Conservation (phyloP, 2,329 filamentous ascomycete species). For the Hymenoscyphus fraxineus region DNA sequence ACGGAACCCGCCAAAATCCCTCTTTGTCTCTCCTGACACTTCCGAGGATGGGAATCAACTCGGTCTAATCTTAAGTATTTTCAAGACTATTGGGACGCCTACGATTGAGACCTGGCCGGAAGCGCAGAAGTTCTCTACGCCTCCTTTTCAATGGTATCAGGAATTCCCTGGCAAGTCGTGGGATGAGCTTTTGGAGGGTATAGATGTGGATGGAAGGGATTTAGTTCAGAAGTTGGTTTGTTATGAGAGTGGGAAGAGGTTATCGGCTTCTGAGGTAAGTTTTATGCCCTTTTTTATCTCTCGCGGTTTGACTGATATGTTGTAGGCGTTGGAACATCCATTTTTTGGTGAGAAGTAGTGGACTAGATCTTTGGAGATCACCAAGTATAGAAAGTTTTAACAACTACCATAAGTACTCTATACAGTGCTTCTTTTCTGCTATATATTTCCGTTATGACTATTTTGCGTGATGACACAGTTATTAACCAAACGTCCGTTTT, state of each 20-base stretch:
- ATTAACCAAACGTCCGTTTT: no score
- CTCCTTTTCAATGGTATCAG: conserved; percentile 88
- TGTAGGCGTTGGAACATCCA: background rate
- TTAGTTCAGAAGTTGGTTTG: conserved; percentile 65
- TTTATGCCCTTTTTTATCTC: background rate
- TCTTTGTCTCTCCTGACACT: conserved; percentile 74
- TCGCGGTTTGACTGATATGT: background rate
- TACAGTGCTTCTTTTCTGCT: no score
- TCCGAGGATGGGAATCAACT: conserved; percentile 86
- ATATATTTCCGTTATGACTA: no score
- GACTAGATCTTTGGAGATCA: no score
- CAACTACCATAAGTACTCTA: no score
- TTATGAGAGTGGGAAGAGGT: conserved; percentile 66
- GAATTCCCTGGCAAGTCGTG: conserved; percentile 66
- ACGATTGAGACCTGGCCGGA: conserved; percentile 80
- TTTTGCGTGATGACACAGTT: no score
- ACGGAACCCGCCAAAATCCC: conserved; percentile 49
- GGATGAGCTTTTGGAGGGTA: conserved; percentile 63
- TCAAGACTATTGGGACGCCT: conserved; percentile 86
- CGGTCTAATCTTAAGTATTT: conserved; percentile 85
- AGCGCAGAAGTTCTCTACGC: conserved; percentile 60
- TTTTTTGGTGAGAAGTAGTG: background rate
- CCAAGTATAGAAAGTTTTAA: no score
- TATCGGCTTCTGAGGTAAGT: conserved; percentile 60
- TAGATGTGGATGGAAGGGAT: conserved; percentile 55